Percentiles rank a stretch among this genome's conserved stretches.
phyloP scores from a whole-genome alignment of 352 stramenopile genomes.

The Lagenidium giganteum region DNA sequence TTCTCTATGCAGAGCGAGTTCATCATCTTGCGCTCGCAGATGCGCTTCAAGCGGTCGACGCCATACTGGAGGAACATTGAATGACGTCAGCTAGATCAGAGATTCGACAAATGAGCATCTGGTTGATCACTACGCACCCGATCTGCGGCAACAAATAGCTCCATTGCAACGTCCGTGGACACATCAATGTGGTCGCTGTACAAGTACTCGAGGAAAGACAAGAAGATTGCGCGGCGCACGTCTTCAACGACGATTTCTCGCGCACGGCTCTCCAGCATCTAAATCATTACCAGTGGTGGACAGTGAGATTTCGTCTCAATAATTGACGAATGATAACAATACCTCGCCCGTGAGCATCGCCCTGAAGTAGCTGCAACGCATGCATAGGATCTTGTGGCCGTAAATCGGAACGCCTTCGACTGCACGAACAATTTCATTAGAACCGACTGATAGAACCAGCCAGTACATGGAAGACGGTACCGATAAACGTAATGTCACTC shows the following conservation, averaged over 20 bases:
- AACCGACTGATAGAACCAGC: background rate
- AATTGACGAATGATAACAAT: background rate
- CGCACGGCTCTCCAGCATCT: constrained; percentile 89
- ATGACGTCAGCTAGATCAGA: background rate
- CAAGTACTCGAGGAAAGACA: constrained; percentile 94
- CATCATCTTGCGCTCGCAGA: constrained; percentile 96
- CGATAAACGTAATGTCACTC: constrained; percentile 86
- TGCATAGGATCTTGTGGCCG: constrained; percentile 89
- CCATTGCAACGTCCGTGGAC: constrained; percentile 89
- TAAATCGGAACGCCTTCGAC: constrained; percentile 87
- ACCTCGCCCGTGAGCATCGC: constrained; percentile 84
- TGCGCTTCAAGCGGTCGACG: constrained; percentile 85
- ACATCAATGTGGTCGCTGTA: constrained; percentile 95
- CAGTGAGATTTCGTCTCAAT: background rate
- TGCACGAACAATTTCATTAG: constrained; percentile 16
- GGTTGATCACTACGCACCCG: constrained; percentile 27
- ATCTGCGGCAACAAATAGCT: constrained; percentile 93
- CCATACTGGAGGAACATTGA: constrained; percentile 60
- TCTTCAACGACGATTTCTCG: constrained; percentile 91
- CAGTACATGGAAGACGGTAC: constrained; percentile 21
- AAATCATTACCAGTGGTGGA: background rate
- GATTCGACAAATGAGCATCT: background rate
- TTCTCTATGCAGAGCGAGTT: constrained; percentile 95
- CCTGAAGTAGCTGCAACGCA: constrained; percentile 94
- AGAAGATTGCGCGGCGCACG: constrained; percentile 89